Evolutionary conservation across 495 filamentous ascomycete genomes (phyloP), one percentile per base, ranked within the genome.

Genomic region (Penicillium maclennaniae): DNA sequence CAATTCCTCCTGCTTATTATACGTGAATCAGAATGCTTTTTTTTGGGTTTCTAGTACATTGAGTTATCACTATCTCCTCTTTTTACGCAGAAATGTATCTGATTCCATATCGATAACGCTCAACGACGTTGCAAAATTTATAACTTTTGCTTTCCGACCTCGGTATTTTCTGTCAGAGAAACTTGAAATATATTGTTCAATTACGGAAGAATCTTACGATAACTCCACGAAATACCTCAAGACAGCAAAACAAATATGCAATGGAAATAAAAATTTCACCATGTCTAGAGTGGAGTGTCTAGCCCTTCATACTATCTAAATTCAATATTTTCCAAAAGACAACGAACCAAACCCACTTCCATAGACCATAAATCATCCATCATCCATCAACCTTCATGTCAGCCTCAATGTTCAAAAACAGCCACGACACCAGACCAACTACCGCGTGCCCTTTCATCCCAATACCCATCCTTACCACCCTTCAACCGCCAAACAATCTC

Each of bases 401-500:
- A 45, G 37, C 23, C 15, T 38, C 58, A 71, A 14, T 40, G 34
- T 58, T 83, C 74, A 70, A 96, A 95, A 43, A 97, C 81, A 59
- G 85, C 79, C 53, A 82, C 74, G 42, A 92, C 80, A 16, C 83
- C 84, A 9, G 70, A 70, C 90, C 90, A 97, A 20, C 71, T 73
- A 2, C 86, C 85, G 58, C 69, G 80, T 0, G 65, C 76, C 55
- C 93, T 79, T 70, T 89, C 86, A 60, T 96, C 93, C 93, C 92
- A 97, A 71, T 97, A 97, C 25, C 86, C 85, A 15, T 91, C 89
- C 67, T 84, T 88, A 7, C 89, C 91, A 9, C 69, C 70, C 76
- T 86, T 92, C 56, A 96, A 65, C 56, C 79, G 77, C 93, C 93
- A 98, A 9, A 87, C 72, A 58, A 87, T 82, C 69, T 95, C 91